These are phyloP conservation scores for Exophiala oligosperma DNA, from an alignment of 2,329 filamentous ascomycete species.

Conservation along the genomic window DNA sequence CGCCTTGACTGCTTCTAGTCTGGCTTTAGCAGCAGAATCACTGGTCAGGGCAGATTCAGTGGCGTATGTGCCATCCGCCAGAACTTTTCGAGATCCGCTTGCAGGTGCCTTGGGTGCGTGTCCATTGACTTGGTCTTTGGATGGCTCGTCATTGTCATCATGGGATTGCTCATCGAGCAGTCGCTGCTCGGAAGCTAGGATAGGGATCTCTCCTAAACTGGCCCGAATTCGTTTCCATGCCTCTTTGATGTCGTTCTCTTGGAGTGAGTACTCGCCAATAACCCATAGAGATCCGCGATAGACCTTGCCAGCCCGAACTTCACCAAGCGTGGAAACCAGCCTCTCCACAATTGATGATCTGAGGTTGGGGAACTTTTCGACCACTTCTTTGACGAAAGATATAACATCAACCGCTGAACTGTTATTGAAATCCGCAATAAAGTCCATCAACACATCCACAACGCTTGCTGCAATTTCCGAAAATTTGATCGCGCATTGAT, in stretches of 20 bases:
- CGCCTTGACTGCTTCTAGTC: constrained; percentile 92
- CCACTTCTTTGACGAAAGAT: constrained; percentile 97
- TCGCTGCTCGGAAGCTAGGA: constrained; percentile 90
- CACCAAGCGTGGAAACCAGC: constrained; percentile 83
- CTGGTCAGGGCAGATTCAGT: constrained; percentile 96
- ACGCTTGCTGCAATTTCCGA: constrained; percentile 97
- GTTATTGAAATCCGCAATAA: constrained; percentile 97
- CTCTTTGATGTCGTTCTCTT: constrained; percentile 90
- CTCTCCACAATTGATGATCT: constrained; percentile 84
- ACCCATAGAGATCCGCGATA: constrained; percentile 98
- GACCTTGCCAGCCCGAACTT: constrained; percentile 95
- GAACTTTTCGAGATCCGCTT: constrained; percentile 77
- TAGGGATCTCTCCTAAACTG: constrained; percentile 94
- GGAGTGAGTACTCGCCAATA: constrained; percentile 92
- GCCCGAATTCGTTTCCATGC: constrained; percentile 95
- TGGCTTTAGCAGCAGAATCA: constrained; percentile 83
- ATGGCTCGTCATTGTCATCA: constrained; percentile 63
- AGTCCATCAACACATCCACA: constrained; percentile 96
- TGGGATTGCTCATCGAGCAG: constrained; percentile 80
- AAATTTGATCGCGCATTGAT: constrained; percentile 98
- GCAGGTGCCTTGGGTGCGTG: constrained; percentile 67
- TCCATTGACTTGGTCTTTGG: constrained; percentile 72
- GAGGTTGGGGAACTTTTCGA: constrained; percentile 93
- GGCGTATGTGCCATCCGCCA: constrained; percentile 95
- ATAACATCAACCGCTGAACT: constrained; percentile 96